Conservation (phyloP, 2,329 filamentous ascomycete species). For the Karstenula rhodostoma region DNA sequence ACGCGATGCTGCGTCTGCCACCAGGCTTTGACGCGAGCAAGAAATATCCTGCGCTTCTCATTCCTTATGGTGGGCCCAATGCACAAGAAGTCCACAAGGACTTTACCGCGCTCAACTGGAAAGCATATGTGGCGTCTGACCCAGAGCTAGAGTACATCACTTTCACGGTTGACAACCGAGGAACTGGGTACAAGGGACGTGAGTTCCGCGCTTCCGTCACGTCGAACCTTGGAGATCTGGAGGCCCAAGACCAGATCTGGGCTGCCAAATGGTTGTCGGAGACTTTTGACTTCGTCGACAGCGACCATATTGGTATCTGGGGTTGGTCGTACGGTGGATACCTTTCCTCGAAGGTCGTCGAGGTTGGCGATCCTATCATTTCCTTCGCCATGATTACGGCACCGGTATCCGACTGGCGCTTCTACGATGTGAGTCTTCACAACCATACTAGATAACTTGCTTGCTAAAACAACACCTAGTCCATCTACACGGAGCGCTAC, state of each 20-base stretch:
- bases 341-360: slow-evolving; percentile 71
- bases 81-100: slow-evolving; percentile 68
- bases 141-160: slow-evolving; percentile 72
- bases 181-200: slow-evolving; percentile 71
- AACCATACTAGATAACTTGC: background rate
- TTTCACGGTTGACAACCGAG: slow-evolving; percentile 74
- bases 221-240: slow-evolving; percentile 67
- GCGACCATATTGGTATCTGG: slow-evolving; percentile 69
- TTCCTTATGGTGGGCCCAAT: slow-evolving; percentile 72
- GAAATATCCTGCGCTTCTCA: slow-evolving; percentile 73
- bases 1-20: slow-evolving; percentile 71
- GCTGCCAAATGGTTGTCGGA: slow-evolving; percentile 66
- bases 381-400: slow-evolving; percentile 70
- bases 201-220: slow-evolving; percentile 67
- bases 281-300: slow-evolving; percentile 62
- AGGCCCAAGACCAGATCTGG: slow-evolving; percentile 73
- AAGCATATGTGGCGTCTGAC: slow-evolving; percentile 71
- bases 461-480: slow-evolving; percentile 29
- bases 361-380: slow-evolving; percentile 68
- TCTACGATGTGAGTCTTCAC: slow-evolving; percentile 62
- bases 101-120: slow-evolving; percentile 65
- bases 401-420: slow-evolving; percentile 73
- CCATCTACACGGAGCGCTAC: slow-evolving; percentile 75
- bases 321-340: slow-evolving; percentile 76
- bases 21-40: slow-evolving; percentile 68